Evolutionary conservation across 805 yeast species (phyloP).

Genomic region (Nakazawaea sp.): DNA sequence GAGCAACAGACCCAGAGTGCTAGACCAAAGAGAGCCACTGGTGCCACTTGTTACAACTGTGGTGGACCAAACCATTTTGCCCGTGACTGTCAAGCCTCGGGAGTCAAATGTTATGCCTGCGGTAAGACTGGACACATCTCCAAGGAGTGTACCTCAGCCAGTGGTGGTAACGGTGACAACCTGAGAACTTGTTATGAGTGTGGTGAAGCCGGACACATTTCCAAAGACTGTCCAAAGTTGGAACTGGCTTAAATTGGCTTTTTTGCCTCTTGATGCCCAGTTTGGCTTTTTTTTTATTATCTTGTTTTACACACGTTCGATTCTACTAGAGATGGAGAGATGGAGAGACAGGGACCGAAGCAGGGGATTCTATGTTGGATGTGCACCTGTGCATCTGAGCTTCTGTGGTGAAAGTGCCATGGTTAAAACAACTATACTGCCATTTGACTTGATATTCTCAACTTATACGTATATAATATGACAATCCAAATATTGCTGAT

Average conservation of each 20-base stretch:
- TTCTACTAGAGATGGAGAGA: no score
- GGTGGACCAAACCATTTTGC: conserved; percentile 94
- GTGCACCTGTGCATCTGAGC: no score
- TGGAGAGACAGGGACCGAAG: not conserved
- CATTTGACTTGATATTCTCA: no score
- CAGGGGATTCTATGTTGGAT: not conserved
- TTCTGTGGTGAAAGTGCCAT: no score
- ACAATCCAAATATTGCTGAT: no score
- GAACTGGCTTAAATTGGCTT: not conserved
- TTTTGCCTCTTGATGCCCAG: no score
- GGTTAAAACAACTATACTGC: no score
- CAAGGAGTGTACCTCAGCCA: conserved; percentile 64
- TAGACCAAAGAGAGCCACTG: conserved; percentile 20
- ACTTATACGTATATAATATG: no score
- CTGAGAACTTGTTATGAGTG: conserved; percentile 67
- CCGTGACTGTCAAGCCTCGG: conserved; percentile 73
- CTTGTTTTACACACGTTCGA: no score
- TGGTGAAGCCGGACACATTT: conserved; percentile 80
- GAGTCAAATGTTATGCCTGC: conserved; percentile 84
- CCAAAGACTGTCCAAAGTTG: conserved; percentile 56
- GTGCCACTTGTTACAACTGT: conserved; percentile 77
- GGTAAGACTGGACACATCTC: conserved; percentile 88
- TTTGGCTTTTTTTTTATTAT: no score
- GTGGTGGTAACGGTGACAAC: conserved; percentile 36
- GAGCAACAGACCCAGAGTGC: no score